These are phyloP conservation scores for Mollisia scopiformis DNA, from an alignment of 2,329 filamentous ascomycete species.

Conservation along the genomic window DNA sequence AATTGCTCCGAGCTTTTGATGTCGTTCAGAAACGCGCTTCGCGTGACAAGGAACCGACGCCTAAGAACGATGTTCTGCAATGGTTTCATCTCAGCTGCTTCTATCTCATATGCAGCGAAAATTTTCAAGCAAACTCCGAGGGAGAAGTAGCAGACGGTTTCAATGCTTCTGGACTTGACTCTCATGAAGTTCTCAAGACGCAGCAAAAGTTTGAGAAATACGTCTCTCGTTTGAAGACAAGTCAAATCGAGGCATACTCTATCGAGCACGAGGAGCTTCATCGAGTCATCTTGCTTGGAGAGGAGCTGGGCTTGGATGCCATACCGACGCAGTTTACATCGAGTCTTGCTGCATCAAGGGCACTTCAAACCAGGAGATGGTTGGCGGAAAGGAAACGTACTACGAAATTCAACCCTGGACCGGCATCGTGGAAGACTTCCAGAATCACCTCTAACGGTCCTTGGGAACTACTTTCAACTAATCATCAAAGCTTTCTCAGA, in stretches of 20 bases:
- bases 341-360: slow-evolving; percentile 16
- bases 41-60: slow-evolving; percentile 22
- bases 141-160: slow-evolving; percentile 11
- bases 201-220: slow-evolving; percentile 23
- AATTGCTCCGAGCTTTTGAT: slow-evolving; percentile 14
- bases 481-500: slow-evolving; percentile 20
- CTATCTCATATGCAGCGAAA: slow-evolving; percentile 11
- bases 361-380: slow-evolving; percentile 12
- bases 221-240: slow-evolving; percentile 18
- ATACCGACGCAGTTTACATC: slow-evolving; percentile 9
- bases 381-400: slow-evolving; percentile 16
- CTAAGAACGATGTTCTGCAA: slow-evolving; percentile 22
- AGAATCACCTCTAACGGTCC: slow-evolving; percentile 19
- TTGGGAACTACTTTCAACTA: slow-evolving; percentile 25
- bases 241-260: slow-evolving; percentile 16
- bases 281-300: slow-evolving; percentile 17
- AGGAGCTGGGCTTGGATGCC: slow-evolving; percentile 17
- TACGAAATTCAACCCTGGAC: slow-evolving; percentile 20
- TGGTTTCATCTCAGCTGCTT: slow-evolving; percentile 25
- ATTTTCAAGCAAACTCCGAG: background rate
- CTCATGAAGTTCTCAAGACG: slow-evolving; percentile 12
- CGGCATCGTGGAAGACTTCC: slow-evolving; percentile 15
- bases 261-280: slow-evolving; percentile 22
- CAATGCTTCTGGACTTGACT: slow-evolving; percentile 8
- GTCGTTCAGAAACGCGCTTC: slow-evolving; percentile 18